Percentiles rank a stretch among this genome's conserved stretches.
These are phyloP conservation scores for Cadophora sp. DNA, from an alignment of 2,329 filamentous ascomycete genomes.

Conservation along the genomic window DNA sequence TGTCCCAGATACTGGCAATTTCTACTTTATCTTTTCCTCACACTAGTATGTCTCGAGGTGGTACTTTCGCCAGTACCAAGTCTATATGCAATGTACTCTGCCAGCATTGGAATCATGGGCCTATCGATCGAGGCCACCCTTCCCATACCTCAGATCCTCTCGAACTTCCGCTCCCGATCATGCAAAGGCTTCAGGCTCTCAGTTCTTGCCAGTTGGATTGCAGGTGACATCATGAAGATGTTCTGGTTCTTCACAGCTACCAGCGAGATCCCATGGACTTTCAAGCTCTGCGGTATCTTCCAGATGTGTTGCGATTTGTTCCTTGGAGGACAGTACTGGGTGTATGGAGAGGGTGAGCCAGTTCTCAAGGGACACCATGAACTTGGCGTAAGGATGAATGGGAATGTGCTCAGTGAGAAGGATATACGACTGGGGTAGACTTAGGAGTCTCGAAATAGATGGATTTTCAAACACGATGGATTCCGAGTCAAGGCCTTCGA, in stretches of 20 bases:
- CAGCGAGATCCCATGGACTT: constrained; percentile 75
- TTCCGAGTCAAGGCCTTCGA: not conserved
- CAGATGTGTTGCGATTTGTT: constrained; percentile 79
- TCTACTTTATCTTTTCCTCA: constrained; percentile 69
- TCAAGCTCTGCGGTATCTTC: constrained; percentile 84
- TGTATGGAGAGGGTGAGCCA: constrained; percentile 64
- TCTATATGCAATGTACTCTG: constrained; percentile 70
- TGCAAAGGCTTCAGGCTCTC: constrained; percentile 81
- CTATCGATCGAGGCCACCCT: constrained; percentile 82
- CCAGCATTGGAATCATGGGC: constrained; percentile 74
- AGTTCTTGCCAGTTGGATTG: constrained; percentile 78
- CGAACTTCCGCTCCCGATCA: constrained; percentile 71
- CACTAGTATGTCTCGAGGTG: constrained; percentile 69
- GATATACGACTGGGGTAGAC: constrained; percentile 41
- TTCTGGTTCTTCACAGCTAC: constrained; percentile 81
- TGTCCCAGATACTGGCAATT: constrained; percentile 76
- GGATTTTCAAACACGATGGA: not conserved
- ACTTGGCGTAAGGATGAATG: constrained; percentile 21
- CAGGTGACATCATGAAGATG: constrained; percentile 86
- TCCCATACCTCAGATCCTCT: constrained; percentile 78
- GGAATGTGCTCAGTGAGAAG: constrained; percentile 38
- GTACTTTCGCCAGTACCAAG: constrained; percentile 64
- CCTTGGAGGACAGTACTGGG: constrained; percentile 75
- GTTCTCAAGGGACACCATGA: constrained; percentile 37
- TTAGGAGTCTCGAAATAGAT: constrained; percentile 11